Base-by-base conservation (phyloP, 2,329 filamentous ascomycete species). In the Furcasterigmium furcatum region DNA sequence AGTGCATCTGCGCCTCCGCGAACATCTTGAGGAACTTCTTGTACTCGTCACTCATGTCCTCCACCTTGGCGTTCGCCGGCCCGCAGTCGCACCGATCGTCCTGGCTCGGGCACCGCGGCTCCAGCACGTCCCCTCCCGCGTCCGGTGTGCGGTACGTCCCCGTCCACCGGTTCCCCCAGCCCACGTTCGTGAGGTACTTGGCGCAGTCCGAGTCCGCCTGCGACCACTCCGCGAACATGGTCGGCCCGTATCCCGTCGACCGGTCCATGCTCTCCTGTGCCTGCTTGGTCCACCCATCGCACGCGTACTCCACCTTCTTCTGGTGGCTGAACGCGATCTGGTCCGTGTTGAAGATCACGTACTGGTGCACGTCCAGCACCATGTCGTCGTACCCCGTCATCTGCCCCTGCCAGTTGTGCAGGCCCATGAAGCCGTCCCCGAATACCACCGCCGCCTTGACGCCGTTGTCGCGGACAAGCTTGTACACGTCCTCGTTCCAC, bases 141-240 rank as follows among this genome's bases (percentile, higher is more conserved):
- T 85, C 82, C 45, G 84, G 85, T 40, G 83, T 84, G 57, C 86
- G 74, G 58, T 89, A 83, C 0, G 90, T 95, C 45, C 94, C 94
- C 61, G 90, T 87, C 94, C 94, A 99, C 44, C 94, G 85, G 41
- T 85, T 91, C 38, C 94, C 94, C 60, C 84, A 82, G 56, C 85
- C 85, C 30, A 96, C 90, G 66, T 96, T 92, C 66, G 95, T 97
- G 57, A 99, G 80, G 66, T 88, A 83, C 48, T 77, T 66, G 1
- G 91, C 85, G 70, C 94, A 99, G 71, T 99, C 94, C 2, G 94
- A 96, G 67, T 99, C 94, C 32, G 94, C 92, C 71, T 97, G 92
- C 0, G 87, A 92, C 91, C 91, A 99, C 74, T 99, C 94, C 54
- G 92, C 94, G 64, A 95, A 91, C 55, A 97, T 82, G 16, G 91